These are phyloP conservation scores for Przewalskia tangutica DNA, from an alignment of 257 asterid genomes.

Conservation along the genomic window DNA sequence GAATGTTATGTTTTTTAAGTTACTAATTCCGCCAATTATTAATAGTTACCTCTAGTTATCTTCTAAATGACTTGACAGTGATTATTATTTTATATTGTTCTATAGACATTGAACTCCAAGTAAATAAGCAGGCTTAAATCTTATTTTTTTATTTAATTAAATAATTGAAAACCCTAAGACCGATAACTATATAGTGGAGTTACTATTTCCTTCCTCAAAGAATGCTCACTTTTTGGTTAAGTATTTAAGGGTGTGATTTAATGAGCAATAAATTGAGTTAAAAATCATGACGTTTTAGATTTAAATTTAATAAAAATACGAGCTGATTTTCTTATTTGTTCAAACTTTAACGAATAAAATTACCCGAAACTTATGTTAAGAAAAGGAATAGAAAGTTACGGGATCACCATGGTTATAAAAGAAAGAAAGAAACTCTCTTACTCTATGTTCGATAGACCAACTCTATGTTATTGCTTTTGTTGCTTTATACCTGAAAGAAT, in stretches of 20 bases:
- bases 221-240: not conserved
- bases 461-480: constrained; percentile 9
- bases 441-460: not conserved
- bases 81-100: too few relatives aligned
- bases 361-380: not conserved
- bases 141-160: too few relatives aligned
- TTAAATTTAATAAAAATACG: not conserved
- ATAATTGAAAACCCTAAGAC: too few relatives aligned
- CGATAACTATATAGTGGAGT: not conserved
- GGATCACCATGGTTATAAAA: not conserved
- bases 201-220: not conserved
- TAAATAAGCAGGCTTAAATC: not conserved
- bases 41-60: not conserved
- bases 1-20: not conserved
- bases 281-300: not conserved
- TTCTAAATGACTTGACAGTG: not conserved
- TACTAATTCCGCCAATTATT: not conserved
- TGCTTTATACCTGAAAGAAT: constrained; percentile 1
- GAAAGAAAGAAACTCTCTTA: not conserved
- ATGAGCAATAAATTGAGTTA: rapidly evolving
- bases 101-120: not conserved
- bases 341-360: rapidly evolving
- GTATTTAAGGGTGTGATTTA: too few relatives aligned
- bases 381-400: too few relatives aligned
- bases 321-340: not conserved